Evolutionary conservation across 306 rosid species (phyloP).

Genomic region (Potentilla sterilis): DNA sequence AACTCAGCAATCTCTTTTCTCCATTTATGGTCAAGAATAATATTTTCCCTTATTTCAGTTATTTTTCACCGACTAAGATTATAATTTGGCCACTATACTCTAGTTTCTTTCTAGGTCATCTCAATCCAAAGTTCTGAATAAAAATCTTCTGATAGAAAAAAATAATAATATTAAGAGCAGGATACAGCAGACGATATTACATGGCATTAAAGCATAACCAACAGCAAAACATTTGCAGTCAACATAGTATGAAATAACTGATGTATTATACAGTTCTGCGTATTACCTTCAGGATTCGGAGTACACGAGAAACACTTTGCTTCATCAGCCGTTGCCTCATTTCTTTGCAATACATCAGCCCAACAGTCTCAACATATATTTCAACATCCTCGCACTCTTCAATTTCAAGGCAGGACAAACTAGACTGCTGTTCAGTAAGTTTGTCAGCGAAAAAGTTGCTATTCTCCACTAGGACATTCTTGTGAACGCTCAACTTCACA

Average conservation of each 20-base stretch:
- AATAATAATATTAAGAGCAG: neutral
- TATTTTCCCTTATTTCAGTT: neutral
- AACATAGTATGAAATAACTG: conserved; percentile 4
- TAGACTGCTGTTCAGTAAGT: conserved; percentile 45
- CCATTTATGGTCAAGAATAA: neutral
- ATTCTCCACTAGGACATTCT: conserved; percentile 54
- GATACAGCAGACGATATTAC: neutral
- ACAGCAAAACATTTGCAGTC: conserved; percentile 4
- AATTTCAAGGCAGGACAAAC: conserved; percentile 56
- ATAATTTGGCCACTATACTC: neutral
- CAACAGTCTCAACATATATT: conserved; percentile 82
- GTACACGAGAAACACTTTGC: conserved; percentile 77
- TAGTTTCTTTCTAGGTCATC: neutral
- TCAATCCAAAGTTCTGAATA: neutral
- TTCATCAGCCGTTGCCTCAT: conserved; percentile 82
- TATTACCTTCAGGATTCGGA: conserved; percentile 76
- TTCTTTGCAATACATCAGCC: conserved; percentile 91
- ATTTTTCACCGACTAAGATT: neutral
- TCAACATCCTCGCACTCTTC: conserved; percentile 90
- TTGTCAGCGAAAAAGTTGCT: conserved; percentile 67
- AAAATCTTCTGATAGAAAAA: neutral
- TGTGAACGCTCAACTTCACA: conserved; percentile 87
- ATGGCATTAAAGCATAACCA: neutral
- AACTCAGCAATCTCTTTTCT: neutral
- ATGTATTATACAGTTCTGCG: conserved; percentile 16